Base-by-base conservation (phyloP, 2,329 filamentous ascomycete species). In the Ophiognomonia clavigignenti-juglandacearum region DNA sequence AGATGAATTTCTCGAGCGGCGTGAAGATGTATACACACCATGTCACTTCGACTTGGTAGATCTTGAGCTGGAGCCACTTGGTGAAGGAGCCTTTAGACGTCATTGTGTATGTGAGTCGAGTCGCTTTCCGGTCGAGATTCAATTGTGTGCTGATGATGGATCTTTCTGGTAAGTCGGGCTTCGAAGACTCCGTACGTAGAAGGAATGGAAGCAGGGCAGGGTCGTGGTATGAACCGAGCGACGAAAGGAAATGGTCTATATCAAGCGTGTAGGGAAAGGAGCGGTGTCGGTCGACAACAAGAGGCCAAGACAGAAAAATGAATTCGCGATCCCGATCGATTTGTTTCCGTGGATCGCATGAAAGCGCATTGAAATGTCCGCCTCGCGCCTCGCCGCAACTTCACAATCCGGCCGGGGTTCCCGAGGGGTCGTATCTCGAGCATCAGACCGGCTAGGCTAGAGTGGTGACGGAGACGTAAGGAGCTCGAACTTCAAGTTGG, bases 31-130 rank as follows among this genome's bases (percentile, higher is more conserved):
- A 97, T 22, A 97, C 80, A 52, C 87, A 86, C 69, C 95, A 93
- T 11, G 92, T 96, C 65, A 97, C 92, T 72, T 98, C 93, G 65
- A 97, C 90, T 74, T 97, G 93, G 75, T 97, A 96, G 65, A 91
- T 84, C 78, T 98, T 98, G 68, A 91, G 81, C 68, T 90, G 84
- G 57, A 97, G 77, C 89, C 91, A 96, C 66, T 85, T 83, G 55
- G 88, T 79, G 59, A 95, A 75, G 38, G 69, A 65, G 39, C 67
- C 69, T 23, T 39, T 20, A 39, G 48, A 31, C 62, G 68, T 56
- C 72, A 74, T 66, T 53, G 58, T 61, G 54, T 68, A 62, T 39
- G 46, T n/a, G n/a, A n/a, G n/a, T n/a, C n/a, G n/a, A n/a, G n/a
- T n/a, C n/a, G n/a, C n/a, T n/a, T n/a, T n/a, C n/a, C n/a, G n/a